Percentiles rank a stretch among this genome's conserved stretches.
Evolutionary conservation across 169 alveolate genomes (phyloP).

Genomic region (Cryptosporidium felis): DNA sequence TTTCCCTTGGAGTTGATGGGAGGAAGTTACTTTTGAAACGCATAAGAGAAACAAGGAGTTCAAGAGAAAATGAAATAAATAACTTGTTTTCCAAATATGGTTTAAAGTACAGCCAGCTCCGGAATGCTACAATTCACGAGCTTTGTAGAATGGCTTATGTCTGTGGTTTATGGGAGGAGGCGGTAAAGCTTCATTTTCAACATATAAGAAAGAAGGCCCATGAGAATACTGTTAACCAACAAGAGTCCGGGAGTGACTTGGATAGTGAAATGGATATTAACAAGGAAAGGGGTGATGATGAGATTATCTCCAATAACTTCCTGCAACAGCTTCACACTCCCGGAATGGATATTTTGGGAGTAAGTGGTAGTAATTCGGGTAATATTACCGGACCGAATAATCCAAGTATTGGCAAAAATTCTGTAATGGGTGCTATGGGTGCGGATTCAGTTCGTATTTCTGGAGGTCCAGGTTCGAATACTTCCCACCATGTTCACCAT

Average conservation of each 20-base stretch:
- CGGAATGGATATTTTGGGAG: conserved; percentile 28
- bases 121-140: conserved; percentile 74
- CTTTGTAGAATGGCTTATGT: conserved; percentile 72
- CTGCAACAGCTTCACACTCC: conserved; percentile 52
- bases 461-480: neutral
- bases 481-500: neutral
- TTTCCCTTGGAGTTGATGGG: conserved; percentile 72
- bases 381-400: neutral
- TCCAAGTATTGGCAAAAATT: neutral
- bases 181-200: conserved; percentile 69
- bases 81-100: conserved; percentile 70
- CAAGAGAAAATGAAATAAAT: conserved; percentile 71
- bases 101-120: conserved; percentile 70
- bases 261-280: conserved; percentile 67
- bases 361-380: conserved; percentile 6
- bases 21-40: conserved; percentile 41
- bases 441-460: conserved; percentile 37
- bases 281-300: conserved; percentile 54
- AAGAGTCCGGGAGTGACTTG: conserved; percentile 65
- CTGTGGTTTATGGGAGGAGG: conserved; percentile 74
- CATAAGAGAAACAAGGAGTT: conserved; percentile 62
- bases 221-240: conserved; percentile 50
- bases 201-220: conserved; percentile 69
- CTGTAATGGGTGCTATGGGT: conserved; percentile 43
- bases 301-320: conserved; percentile 43